Conservation (phyloP, 257 asterid genomes). For the Forsythia viridissima region DNA sequence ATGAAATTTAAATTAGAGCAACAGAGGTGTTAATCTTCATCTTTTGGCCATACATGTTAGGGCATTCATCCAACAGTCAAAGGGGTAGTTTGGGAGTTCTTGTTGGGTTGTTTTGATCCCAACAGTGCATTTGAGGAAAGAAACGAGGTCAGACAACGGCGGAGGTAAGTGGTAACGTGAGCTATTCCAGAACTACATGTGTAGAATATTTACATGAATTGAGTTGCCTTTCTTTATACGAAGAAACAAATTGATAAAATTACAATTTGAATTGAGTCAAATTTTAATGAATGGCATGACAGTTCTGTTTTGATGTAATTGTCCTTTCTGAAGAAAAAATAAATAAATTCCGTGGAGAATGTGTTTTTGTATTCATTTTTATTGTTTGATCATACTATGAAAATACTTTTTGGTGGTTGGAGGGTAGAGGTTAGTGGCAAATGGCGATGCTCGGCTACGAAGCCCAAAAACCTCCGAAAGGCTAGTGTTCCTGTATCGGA, state of each 20-base stretch:
- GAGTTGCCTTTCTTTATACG: slow-evolving; percentile 4
- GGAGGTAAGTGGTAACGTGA: slow-evolving; percentile 81
- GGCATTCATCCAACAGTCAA: slow-evolving; percentile 93
- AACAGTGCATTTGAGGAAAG: slow-evolving; percentile 74
- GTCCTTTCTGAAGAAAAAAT: neutral
- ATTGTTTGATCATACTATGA: neutral
- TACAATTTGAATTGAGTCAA: slow-evolving; percentile 6
- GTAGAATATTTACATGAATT: slow-evolving; percentile 4
- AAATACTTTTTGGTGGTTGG: neutral
- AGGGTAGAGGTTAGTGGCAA: neutral
- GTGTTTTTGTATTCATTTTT: neutral
- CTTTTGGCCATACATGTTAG: slow-evolving; percentile 38
- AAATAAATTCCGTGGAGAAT: neutral
- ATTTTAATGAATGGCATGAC: neutral
- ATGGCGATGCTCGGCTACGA: neutral
- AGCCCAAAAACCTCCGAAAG: neutral
- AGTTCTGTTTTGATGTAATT: neutral
- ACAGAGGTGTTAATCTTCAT: slow-evolving; percentile 27
- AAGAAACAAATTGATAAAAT: slow-evolving; percentile 2
- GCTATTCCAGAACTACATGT: slow-evolving; percentile 17
- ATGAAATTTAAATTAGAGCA: slow-evolving; percentile 15
- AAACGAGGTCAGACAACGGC: slow-evolving; percentile 55
- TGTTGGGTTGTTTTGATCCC: slow-evolving; percentile 95
- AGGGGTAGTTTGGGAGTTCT: slow-evolving; percentile 94
- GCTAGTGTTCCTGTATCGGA: neutral